Evolutionary conservation across 495 filamentous ascomycete genomes (phyloP).

Genomic region (Lophiostoma macrostomum): DNA sequence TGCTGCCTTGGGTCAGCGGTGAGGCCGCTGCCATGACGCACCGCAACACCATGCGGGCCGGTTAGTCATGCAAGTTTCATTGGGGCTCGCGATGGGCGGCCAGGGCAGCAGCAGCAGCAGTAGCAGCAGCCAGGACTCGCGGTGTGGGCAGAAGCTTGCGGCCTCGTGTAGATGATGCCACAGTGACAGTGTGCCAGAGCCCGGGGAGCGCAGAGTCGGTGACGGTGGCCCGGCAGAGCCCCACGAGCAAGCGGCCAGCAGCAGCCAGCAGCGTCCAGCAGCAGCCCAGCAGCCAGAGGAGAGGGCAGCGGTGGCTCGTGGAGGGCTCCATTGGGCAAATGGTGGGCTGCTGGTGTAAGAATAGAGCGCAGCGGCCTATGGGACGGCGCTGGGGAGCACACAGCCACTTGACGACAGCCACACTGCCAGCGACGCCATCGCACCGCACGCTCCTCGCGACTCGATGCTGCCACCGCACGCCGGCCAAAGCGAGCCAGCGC

Average conservation of each 20-base stretch:
- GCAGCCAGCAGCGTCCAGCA: background rate
- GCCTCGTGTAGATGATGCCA: no score
- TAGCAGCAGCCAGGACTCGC: background rate
- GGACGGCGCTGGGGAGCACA: background rate
- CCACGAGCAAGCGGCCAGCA: no score
- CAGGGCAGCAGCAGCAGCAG: background rate
- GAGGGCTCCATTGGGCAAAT: slow-evolving; percentile 13
- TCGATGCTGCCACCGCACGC: background rate
- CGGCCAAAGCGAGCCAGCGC: slow-evolving; percentile 2
- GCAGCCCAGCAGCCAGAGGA: background rate
- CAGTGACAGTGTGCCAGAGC: no score
- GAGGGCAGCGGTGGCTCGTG: slow-evolving; percentile 7
- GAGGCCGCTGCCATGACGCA: slow-evolving; percentile 14
- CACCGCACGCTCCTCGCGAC: background rate
- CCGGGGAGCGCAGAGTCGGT: no score
- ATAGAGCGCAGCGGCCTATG: background rate
- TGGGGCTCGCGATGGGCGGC: slow-evolving; percentile 2
- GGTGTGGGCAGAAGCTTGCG: slow-evolving; percentile 27
- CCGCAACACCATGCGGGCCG: background rate
- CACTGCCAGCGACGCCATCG: background rate
- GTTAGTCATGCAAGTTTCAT: slow-evolving; percentile 17
- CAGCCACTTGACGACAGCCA: background rate
- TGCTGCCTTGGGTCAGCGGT: slow-evolving; percentile 26
- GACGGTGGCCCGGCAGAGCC: slow-evolving; percentile 8
- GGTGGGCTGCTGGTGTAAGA: slow-evolving; percentile 3